Conservation (phyloP, 768 basidiomycete genomes). For the Calocybe gangraenosa region DNA sequence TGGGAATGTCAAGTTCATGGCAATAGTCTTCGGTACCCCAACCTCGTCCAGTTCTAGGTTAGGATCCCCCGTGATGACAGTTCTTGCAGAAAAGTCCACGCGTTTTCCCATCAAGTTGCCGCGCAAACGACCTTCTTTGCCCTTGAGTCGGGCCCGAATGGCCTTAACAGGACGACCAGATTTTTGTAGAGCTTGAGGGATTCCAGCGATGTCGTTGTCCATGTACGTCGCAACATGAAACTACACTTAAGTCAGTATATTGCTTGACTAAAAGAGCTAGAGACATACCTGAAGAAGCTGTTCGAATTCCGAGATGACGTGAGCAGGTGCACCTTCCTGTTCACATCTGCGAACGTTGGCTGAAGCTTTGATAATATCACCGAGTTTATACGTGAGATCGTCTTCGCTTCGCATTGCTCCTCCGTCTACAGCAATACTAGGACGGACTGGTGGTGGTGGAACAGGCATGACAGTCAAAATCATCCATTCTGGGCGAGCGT, state of each 20-base stretch:
- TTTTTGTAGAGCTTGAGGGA: conserved; percentile 96
- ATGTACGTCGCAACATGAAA: conserved; percentile 99
- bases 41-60: conserved; percentile 96
- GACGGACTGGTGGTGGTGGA: conserved; percentile 96
- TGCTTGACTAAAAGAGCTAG: conserved; percentile 2
- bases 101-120: conserved; percentile 99
- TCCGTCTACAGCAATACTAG: conserved; percentile 95
- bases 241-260: conserved; percentile 33
- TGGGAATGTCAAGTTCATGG: conserved; percentile 97
- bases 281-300: conserved; percentile 79
- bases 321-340: conserved; percentile 94
- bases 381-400: conserved; percentile 96
- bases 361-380: conserved; percentile 94
- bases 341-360: conserved; percentile 89
- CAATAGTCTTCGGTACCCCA: conserved; percentile 91
- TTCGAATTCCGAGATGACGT: conserved; percentile 94
- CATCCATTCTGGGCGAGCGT: conserved; percentile 99
- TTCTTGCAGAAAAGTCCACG: conserved; percentile 98
- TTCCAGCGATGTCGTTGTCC: conserved; percentile 99
- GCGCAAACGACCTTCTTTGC: conserved; percentile 96
- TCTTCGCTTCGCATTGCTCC: conserved; percentile 97
- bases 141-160: conserved; percentile 96
- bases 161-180: conserved; percentile 97
- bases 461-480: conserved; percentile 97
- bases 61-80: conserved; percentile 98